phyloP scores from a whole-genome alignment of 139 green algal species.

The Mesotaenium endlicherianum region DNA sequence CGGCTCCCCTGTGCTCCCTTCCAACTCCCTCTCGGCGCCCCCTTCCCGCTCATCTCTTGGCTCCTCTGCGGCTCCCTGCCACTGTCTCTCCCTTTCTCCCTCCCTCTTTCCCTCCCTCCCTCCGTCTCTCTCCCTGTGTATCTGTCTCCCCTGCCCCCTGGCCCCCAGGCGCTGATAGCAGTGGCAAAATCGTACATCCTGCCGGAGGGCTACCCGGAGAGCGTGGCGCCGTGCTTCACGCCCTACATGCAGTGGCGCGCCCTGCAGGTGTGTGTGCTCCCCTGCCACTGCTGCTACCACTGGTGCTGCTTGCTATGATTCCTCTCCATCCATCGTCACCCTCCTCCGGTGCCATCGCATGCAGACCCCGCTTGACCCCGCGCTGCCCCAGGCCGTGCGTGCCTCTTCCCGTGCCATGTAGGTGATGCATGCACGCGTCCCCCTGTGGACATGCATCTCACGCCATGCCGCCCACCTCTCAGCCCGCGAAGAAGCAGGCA shows the following conservation, averaged over 20 bases:
- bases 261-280: constrained; percentile 59
- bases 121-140: neutral
- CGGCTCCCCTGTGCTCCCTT: neutral
- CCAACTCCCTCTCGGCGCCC: neutral
- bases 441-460: neutral
- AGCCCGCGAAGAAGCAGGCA: too few relatives aligned
- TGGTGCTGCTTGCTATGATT: neutral
- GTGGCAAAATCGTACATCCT: constrained; percentile 38
- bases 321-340: neutral
- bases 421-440: neutral
- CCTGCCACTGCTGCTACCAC: neutral
- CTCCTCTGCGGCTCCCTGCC: neutral
- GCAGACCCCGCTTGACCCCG: neutral
- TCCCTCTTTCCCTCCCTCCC: neutral
- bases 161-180: neutral
- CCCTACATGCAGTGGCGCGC: constrained; percentile 81
- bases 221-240: constrained; percentile 73
- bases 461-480: too few relatives aligned
- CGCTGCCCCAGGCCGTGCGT: neutral
- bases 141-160: neutral
- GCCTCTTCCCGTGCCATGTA: neutral
- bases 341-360: neutral
- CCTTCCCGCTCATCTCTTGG: neutral
- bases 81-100: neutral
- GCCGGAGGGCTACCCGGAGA: constrained; percentile 74